Conservation (phyloP, 2,329 filamentous ascomycete genomes). For the Penicillium sp. region DNA sequence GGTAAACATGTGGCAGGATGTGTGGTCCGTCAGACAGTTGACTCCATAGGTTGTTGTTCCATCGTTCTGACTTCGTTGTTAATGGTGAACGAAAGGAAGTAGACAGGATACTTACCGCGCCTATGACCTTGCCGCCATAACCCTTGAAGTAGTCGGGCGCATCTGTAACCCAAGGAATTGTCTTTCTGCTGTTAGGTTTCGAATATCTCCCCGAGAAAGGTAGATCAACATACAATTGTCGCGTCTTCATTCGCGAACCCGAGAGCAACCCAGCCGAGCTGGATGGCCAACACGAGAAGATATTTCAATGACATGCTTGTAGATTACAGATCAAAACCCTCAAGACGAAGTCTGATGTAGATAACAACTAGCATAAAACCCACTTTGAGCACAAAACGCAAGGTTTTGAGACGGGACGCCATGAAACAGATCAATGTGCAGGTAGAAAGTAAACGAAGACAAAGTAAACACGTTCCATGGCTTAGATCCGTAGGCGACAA, state of each 20-base stretch:
- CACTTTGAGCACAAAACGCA: not conserved
- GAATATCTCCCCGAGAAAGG: not conserved
- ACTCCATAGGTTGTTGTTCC: slow-evolving; percentile 4
- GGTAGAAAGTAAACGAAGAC: not conserved
- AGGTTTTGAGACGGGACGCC: not conserved
- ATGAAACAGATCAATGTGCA: not conserved
- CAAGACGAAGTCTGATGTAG: not conserved
- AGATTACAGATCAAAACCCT: not conserved
- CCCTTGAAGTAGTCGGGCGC: slow-evolving; percentile 8
- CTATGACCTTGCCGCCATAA: slow-evolving; percentile 4
- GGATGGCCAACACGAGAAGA: not conserved
- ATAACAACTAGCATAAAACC: not conserved
- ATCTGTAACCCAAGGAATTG: slow-evolving; percentile 6
- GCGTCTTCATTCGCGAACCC: not conserved
- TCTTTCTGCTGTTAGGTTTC: not conserved
- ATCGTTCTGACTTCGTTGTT: not conserved
- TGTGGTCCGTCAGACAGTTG: slow-evolving; percentile 3
- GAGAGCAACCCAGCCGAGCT: not conserved
- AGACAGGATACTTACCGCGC: not conserved
- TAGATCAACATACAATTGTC: slow-evolving; percentile 4
- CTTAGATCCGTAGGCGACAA: too few species aligned
- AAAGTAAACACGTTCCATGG: not conserved
- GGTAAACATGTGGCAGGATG: not conserved
- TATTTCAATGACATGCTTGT: not conserved
- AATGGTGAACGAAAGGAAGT: not conserved